Base-by-base conservation (phyloP, 1,139 yeast genomes). In the Zygosaccharomyces pseudobailii region DNA sequence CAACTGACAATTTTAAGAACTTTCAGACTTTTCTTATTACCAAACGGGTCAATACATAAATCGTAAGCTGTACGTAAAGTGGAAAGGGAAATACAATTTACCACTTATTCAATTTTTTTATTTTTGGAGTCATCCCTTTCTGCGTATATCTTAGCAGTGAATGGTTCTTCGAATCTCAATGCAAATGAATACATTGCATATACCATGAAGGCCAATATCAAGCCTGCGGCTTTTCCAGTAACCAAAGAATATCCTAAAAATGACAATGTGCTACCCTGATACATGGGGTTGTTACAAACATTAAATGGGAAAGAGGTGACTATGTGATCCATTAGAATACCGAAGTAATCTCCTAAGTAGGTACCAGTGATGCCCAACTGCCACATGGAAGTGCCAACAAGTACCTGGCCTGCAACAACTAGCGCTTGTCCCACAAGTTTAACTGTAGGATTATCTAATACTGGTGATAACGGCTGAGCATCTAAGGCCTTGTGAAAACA, bases 361-460 rank as follows among this genome's bases (percentile, higher is more conserved):
- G 98, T 92, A 13, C 98, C 98, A 8, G 97, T 90, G 53, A 92
- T 80, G 21, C 98, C 98, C 55, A 92, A 75, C n/a, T 86, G 84
- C 72, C 81, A 92, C 97, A 92, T 92, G 33, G 96, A 87, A 24
- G 82, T 70, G 37, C 86, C 55, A 1, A 90, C 97, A 47, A 92
- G 77, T 6, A 87, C 69, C 56, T 89, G 89, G 27, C 98, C 98
- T 45, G 74, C 66, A 1, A 67, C 79, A 58, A 89, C 85, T 50
- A 60, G 71, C 10, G 55, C 67, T 34, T 62, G 68, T 5, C 83
- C 86, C 0, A 71, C 47, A 59, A 71, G 57, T 65, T 76, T 67
- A 62, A 71, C 66, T 55, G 67, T 49, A 20, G 66, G 66, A 68
- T 61, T 63, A 42, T 69, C 70, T 31, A 82, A 64, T 19, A 70